Base-by-base conservation (phyloP, 345 rosid genomes). In the Schrenkiella parvula region DNA sequence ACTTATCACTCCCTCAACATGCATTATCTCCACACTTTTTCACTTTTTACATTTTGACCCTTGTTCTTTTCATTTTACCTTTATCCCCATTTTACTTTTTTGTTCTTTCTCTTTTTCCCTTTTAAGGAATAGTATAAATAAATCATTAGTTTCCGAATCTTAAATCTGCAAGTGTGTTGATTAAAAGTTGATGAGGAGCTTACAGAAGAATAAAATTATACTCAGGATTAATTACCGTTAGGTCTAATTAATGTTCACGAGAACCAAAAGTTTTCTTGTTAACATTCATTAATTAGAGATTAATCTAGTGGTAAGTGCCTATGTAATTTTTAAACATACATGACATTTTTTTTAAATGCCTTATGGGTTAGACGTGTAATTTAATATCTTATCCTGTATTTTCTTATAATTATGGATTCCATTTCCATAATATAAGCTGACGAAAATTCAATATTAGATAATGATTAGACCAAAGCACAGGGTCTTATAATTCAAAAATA, bases 401-500 rank as follows among this genome's bases (percentile, higher is more conserved):
- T n/a, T n/a, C n/a, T n/a, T n/a, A n/a, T n/a, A n/a, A n/a, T n/a
- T n/a, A n/a, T n/a, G n/a, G n/a, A n/a, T 65, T 73, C 77, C 52
- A 44, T 35, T 56, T 73, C 77, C 77, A 73, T 47, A 10, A 37
- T 65, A 65, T 56, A 73, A 73, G 71, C 72, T 46, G 77, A 56
- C 72, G 59, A 65, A 56, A 73, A 31, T 5, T 34, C 57, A 46
- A 18, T 65, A 73, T 57, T 72, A 64, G 32, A 73, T 56, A 73
- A 64, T 56, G 77, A 56, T 73, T 23, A 43, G n/a, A n/a, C n/a
- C n/a, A n/a, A n/a, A n/a, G n/a, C n/a, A n/a, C n/a, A n/a, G n/a
- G n/a, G n/a, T n/a, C n/a, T n/a, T n/a, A n/a, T n/a, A n/a, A n/a
- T n/a, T n/a, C n/a, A n/a, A n/a, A n/a, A n/a, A n/a, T n/a, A n/a